Conservation (phyloP, 768 basidiomycete species). For the Termitomyces sp. region DNA sequence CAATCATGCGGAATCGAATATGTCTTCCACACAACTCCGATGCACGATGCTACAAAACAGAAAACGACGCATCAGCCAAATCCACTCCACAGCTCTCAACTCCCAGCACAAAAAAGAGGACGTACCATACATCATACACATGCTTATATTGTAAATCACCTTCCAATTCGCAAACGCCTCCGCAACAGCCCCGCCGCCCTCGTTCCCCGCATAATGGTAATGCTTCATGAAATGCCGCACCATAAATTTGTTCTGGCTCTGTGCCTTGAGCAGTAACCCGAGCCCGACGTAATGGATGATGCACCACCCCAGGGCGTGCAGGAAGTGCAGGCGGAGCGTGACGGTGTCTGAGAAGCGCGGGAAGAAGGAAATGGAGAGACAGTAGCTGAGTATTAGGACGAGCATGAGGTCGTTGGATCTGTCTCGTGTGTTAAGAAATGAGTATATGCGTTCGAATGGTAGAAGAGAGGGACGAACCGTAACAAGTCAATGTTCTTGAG, state of each 20-base stretch:
- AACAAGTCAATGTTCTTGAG: constrained; percentile 81
- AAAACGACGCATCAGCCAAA: neutral
- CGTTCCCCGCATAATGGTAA: constrained; percentile 79
- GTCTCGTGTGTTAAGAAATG: constrained; percentile 7
- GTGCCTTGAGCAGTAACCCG: constrained; percentile 78
- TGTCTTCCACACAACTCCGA: constrained; percentile 85
- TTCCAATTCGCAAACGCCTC: constrained; percentile 98
- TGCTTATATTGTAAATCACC: constrained; percentile 82
- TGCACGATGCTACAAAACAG: constrained; percentile 73
- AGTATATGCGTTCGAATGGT: too few species aligned
- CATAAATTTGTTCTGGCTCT: constrained; percentile 82
- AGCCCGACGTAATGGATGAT: constrained; percentile 86
- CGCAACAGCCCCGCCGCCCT: constrained; percentile 74
- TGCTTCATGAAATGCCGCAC: constrained; percentile 94
- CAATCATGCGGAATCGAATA: constrained; percentile 81
- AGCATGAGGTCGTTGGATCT: constrained; percentile 88
- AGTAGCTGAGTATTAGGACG: constrained; percentile 69
- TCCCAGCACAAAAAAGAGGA: neutral
- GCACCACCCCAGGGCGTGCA: constrained; percentile 84
- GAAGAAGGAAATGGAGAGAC: constrained; percentile 52
- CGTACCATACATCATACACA: constrained; percentile 92
- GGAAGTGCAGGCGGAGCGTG: constrained; percentile 65
- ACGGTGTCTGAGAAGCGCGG: constrained; percentile 48
- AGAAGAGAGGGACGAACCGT: constrained; percentile 42
- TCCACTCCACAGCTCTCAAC: neutral